Evolutionary conservation across 352 stramenopile species (phyloP), one percentile per base, ranked within the genome.

Genomic region (Phytophthora niederhauseri): DNA sequence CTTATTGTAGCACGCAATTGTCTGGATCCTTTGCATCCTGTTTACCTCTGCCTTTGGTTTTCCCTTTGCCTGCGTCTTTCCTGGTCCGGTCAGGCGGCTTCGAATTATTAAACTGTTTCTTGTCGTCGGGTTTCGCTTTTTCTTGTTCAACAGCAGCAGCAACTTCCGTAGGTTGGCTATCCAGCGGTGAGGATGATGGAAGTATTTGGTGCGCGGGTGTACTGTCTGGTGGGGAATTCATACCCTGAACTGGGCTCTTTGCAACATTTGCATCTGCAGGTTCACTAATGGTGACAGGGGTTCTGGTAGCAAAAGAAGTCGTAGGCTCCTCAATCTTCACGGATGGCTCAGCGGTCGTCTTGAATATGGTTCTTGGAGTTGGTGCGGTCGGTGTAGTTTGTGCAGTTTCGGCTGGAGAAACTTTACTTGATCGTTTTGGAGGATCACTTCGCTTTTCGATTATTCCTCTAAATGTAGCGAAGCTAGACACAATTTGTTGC

Each of bases 391-490:
- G 12, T n/a, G 8, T 1, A 57, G 14, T 2, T 48, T 50, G 22
- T 1, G n/a, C 17, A 0, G 57, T 24, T 20, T 62, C 51, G 17
- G 53, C 36, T 7, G 64, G 46, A 61, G 38, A 66, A 52, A 62
- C 55, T 72, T 48, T 64, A 22, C 43, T 68, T 19, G 31, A 55
- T 66, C 41, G 50, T 64, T 43, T 66, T 15, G 30, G 17, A 15
- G 49, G 20, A 49, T 68, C 49, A 19, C 31, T 74, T 4, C 55
- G 53, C 31, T 52, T 45, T 57, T 81, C 73, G 4, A 81, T 48
- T 45, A 51, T 67, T 24, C 76, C 76, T 67, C 48, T 51, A 63
- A 83, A 83, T 20, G 20, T 55, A 34, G 76, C 66, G 31, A 83
- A 81, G 48, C 53, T 67, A 34, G 76, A 68, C 26, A 59, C 63